Evolutionary conservation across 2,329 filamentous ascomycete genomes (phyloP).

Genomic region (Juglanconis juglandina): DNA sequence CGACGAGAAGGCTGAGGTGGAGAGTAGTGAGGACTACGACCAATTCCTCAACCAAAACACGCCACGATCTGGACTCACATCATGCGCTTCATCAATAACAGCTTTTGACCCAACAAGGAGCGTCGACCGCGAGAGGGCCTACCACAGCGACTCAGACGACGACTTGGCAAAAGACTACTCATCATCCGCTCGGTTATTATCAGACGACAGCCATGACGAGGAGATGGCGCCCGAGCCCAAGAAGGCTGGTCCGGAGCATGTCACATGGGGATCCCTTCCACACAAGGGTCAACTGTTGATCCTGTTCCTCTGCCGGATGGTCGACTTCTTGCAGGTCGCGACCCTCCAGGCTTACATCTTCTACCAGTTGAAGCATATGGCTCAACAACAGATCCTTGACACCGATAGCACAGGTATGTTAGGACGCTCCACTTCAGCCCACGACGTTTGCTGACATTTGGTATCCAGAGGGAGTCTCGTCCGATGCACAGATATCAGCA

Average conservation of each 20-base stretch:
- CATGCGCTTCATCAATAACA: conserved; percentile 16
- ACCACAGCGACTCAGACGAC: conserved; percentile 13
- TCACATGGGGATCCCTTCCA: conserved; percentile 68
- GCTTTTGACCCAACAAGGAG: conserved; percentile 14
- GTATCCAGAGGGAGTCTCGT: conserved; percentile 38
- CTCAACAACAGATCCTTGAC: conserved; percentile 9
- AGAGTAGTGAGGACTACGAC: conserved; percentile 3
- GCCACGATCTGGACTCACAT: neutral
- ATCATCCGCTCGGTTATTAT: conserved; percentile 20
- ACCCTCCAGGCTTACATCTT: conserved; percentile 70
- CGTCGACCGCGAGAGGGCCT: conserved; percentile 5
- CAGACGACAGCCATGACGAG: conserved; percentile 16
- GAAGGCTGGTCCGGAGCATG: conserved; percentile 23
- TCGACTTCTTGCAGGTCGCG: conserved; percentile 71
- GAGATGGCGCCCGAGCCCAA: conserved; percentile 23
- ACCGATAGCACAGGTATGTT: conserved; percentile 13
- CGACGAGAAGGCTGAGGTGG: conserved; percentile 10
- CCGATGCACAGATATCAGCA: conserved; percentile 55
- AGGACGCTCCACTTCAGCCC: too few species aligned
- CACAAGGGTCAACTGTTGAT: conserved; percentile 68
- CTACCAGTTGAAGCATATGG: conserved; percentile 69
- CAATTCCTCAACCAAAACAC: conserved; percentile 12
- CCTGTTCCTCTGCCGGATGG: conserved; percentile 65
- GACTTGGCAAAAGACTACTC: conserved; percentile 13
- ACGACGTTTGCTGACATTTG: neutral